Base-by-base conservation (phyloP, 2,329 filamentous ascomycete genomes). In the Trichoderma citrinoviride region DNA sequence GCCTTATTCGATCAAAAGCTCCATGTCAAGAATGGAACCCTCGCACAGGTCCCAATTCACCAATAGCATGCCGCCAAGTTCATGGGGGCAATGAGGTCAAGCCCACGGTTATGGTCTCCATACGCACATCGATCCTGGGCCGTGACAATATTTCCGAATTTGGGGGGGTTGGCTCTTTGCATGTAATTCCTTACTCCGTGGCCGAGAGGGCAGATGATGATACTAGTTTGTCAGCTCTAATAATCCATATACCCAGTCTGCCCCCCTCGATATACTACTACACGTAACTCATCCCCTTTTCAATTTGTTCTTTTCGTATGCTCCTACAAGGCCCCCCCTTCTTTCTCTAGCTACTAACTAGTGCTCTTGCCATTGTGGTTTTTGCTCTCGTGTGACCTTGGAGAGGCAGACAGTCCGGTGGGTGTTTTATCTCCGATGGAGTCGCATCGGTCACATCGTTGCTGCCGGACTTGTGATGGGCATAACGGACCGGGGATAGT, bases 141-240 rank as follows among this genome's bases (percentile, higher is more conserved):
- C 46, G 43, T 40, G 7, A 10, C 41, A 52, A 52, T 61, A 61
- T 61, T 61, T 61, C 57, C 57, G 57, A 61, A 27, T 29, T 41
- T 17, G 57, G 57, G 19, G 27, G 29, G 17, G 27, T 12, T 19
- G 49, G 7, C 17, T 17, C 41, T 19, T 12, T 21, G 12, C n/a
- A n/a, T 23, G 40, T 43, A 61, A 21, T 61, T 33, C 57, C 57
- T 52, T 52, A 52, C 57, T 61, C 57, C 47, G 37, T 52, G 29
- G 27, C 17, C 23, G 37, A 43, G 27, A 19, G 3, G 33, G 33
- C 10, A 37, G 50, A 29, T 12, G 47, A 7, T 41, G 7, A 4
- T n/a, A 19, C 17, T 37, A n/a, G 49, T 52, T 61, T 52, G 57
- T 61, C 57, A 61, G 57, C 57, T 17, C 23, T 19, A 8, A 29